Base-by-base conservation (phyloP, 805 yeast genomes). In the Candida dajiaensis region DNA sequence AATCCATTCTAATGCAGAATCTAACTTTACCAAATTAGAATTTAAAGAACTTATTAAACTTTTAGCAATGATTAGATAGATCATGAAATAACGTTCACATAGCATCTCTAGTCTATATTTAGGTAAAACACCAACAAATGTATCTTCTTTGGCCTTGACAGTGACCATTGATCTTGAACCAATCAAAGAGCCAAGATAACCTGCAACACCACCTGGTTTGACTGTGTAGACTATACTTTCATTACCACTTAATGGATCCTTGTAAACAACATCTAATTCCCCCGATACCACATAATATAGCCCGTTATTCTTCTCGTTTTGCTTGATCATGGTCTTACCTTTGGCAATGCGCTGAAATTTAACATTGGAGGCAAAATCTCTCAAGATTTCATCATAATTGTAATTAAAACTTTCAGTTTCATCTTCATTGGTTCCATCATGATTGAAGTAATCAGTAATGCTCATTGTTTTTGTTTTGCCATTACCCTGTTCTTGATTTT, bases 1-100 rank as follows among this genome's bases (percentile, higher is more conserved):
- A 37, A 90, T 80, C 98, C 98, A 92, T 63, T 94, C 99, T 43
- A 94, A 68, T 0, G 97, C 96, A 64, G 86, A 88, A 59, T 92
- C 98, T 38, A 94, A 77, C 46, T 84, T 78, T 35, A 85, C 65
- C 35, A 92, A 70, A 46, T 85, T 78, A 25, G 76, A 69, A 25
- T 90, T 83, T 36, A 94, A 64, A 2, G 85, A 71, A n/a, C 71
- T 72, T 40, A 85, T 80, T 51, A 92, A 68, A 9, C 81, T 75
- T 49, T 81, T 80, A 0, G 98, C 96, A 40, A 89, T 76, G 2
- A 89, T 80, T 35, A 92, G 68, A 53, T 86, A 85, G 10, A 92
- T 72, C 64, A 80, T 74, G 48, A 92, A 90, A 59, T 79, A 84
- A 51, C 79, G 78, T 47, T 92, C 97, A 55, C 83, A 74, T 21